A percentile compares a stretch with the other conserved stretches of the same genome.
Evolutionary conservation across 768 basidiomycete species (phyloP).

Genomic region (Hemileccinum rubropunctum): DNA sequence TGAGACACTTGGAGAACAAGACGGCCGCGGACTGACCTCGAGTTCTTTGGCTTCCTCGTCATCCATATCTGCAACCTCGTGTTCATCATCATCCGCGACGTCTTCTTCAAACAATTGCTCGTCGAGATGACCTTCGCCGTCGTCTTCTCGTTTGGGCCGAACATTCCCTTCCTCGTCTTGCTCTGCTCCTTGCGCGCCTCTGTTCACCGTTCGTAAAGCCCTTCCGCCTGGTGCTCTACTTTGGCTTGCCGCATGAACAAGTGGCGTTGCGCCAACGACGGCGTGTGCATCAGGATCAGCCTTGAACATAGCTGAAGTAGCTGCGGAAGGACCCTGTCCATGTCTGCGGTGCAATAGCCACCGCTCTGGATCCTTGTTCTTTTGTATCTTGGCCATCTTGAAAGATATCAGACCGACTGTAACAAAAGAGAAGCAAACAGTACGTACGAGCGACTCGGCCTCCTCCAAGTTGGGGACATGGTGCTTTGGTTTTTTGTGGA

Average conservation of each 20-base stretch:
- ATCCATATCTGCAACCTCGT: conserved; percentile 65
- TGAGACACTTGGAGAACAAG: background rate
- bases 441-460: conserved; percentile 64
- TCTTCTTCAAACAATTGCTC: conserved; percentile 82
- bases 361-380: conserved; percentile 72
- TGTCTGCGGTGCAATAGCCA: conserved; percentile 65
- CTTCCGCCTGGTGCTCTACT: conserved; percentile 72
- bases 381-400: conserved; percentile 46
- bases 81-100: conserved; percentile 86
- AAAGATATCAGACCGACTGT: background rate
- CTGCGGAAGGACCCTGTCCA: conserved; percentile 57
- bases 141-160: conserved; percentile 56
- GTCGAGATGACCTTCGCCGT: conserved; percentile 78
- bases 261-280: conserved; percentile 40
- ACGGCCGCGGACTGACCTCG: conserved; percentile 48
- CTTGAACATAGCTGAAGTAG: conserved; percentile 69
- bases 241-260: conserved; percentile 48
- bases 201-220: conserved; percentile 64
- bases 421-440: background rate
- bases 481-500: conserved; percentile 81
- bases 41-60: conserved; percentile 85
- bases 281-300: conserved; percentile 52
- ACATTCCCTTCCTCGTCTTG: conserved; percentile 66
- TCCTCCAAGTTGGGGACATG: conserved; percentile 64
- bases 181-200: conserved; percentile 56